Evolutionary conservation across 306 rosid species (phyloP).

Genomic region (Herpetospermum pedunculosum): DNA sequence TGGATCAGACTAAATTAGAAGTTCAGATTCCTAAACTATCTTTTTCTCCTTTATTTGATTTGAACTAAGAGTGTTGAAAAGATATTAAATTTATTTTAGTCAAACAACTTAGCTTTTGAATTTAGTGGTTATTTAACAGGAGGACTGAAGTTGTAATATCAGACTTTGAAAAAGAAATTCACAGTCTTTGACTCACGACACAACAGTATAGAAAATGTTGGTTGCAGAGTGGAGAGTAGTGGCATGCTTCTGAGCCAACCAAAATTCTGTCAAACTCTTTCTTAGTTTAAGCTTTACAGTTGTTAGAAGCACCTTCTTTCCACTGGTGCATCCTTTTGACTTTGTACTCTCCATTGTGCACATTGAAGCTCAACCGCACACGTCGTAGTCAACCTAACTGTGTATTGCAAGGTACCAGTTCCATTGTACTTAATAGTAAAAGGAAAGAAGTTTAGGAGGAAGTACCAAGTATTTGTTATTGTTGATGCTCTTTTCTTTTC

Average conservation of each 20-base stretch:
- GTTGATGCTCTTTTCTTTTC: neutral
- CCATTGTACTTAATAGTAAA: neutral
- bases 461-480: neutral
- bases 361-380: neutral
- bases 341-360: neutral
- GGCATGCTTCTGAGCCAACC: neutral
- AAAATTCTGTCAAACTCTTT: neutral
- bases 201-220: neutral
- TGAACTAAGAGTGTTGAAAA: neutral
- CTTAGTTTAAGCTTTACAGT: neutral
- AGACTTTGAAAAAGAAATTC: neutral
- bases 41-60: neutral
- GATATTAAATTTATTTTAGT: neutral
- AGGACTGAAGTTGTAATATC: neutral
- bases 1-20: neutral
- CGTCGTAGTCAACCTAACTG: neutral
- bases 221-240: neutral
- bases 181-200: neutral
- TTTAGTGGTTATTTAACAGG: neutral
- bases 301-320: neutral
- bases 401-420: neutral
- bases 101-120: neutral
- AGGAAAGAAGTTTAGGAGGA: neutral
- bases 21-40: neutral
- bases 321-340: constrained; percentile 1